These are phyloP conservation scores for Zalerion maritima DNA, from an alignment of 495 filamentous ascomycete genomes.

Conservation along the genomic window DNA sequence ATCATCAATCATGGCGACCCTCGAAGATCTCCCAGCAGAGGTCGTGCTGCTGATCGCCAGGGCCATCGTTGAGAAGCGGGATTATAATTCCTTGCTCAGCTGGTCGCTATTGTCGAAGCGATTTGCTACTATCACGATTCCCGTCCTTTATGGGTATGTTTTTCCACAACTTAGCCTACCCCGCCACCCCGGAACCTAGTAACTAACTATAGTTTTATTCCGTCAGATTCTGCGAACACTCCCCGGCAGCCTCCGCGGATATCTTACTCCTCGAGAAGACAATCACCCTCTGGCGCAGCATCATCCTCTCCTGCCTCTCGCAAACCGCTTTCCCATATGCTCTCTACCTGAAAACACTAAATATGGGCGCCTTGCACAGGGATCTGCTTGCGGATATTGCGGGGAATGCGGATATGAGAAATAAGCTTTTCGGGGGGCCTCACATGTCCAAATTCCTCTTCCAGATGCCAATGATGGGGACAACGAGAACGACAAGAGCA, in stretches of 20 bases:
- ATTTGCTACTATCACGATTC: conserved; percentile 41
- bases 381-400: conserved; percentile 40
- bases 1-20: conserved; percentile 4
- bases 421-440: conserved; percentile 36
- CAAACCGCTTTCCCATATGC: conserved; percentile 55
- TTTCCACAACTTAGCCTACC: conserved; percentile 8
- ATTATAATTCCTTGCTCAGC: conserved; percentile 43
- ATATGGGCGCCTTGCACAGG: conserved; percentile 44
- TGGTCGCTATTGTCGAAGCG: conserved; percentile 34
- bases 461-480: neutral
- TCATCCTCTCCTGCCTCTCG: conserved; percentile 50
- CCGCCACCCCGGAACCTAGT: conserved; percentile 8
- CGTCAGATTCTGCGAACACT: conserved; percentile 22
- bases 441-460: conserved; percentile 23
- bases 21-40: conserved; percentile 35
- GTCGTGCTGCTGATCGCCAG: conserved; percentile 45
- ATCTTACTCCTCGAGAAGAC: conserved; percentile 5
- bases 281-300: conserved; percentile 51
- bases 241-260: conserved; percentile 7
- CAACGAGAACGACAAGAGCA: neutral
- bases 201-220: conserved; percentile 11
- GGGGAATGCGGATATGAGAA: conserved; percentile 21
- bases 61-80: conserved; percentile 33
- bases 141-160: conserved; percentile 47
- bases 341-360: conserved; percentile 47